phyloP scores from a whole-genome alignment of 2,329 filamentous ascomycete species.

The Neofusicoccum laricinum region DNA sequence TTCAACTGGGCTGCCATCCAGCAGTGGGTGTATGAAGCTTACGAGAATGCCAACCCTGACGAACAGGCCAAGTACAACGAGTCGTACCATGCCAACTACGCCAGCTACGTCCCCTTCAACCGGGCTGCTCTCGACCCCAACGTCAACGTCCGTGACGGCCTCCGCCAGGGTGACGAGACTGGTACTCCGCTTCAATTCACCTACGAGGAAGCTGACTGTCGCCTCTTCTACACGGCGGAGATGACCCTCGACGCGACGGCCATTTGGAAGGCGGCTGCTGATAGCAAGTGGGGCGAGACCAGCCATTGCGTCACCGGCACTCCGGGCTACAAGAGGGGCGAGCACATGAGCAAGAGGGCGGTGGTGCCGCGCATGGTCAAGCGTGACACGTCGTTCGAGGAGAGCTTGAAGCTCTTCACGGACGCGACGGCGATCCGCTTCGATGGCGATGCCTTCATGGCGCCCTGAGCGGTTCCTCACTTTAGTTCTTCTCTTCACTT shows the following conservation, averaged over 20 bases:
- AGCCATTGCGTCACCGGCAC: conserved; percentile 29
- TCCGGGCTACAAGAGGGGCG: not conserved
- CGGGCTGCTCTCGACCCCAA: conserved; percentile 24
- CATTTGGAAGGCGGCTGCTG: conserved; percentile 38
- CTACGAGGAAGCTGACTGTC: conserved; percentile 39
- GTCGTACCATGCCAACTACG: conserved; percentile 29
- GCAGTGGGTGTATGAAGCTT: conserved; percentile 23
- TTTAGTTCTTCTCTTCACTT: not conserved
- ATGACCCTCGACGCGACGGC: conserved; percentile 39
- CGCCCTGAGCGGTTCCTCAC: not conserved
- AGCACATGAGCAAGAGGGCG: conserved; percentile 1
- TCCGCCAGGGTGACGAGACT: conserved; percentile 29
- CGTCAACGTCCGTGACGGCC: conserved; percentile 36
- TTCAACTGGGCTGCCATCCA: conserved; percentile 34
- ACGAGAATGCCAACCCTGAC: conserved; percentile 19
- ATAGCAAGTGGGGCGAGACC: conserved; percentile 32
- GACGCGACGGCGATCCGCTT: not conserved
- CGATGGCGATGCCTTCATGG: conserved; percentile 13
- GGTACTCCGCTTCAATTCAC: conserved; percentile 37
- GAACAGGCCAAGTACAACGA: conserved; percentile 26
- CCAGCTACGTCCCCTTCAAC: conserved; percentile 25
- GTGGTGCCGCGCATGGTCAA: not conserved
- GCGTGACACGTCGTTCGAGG: not conserved
- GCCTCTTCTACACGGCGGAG: conserved; percentile 40
- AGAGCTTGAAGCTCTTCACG: conserved; percentile 8